Conservation (phyloP, 768 basidiomycete genomes). For the Suillus subalutaceus region DNA sequence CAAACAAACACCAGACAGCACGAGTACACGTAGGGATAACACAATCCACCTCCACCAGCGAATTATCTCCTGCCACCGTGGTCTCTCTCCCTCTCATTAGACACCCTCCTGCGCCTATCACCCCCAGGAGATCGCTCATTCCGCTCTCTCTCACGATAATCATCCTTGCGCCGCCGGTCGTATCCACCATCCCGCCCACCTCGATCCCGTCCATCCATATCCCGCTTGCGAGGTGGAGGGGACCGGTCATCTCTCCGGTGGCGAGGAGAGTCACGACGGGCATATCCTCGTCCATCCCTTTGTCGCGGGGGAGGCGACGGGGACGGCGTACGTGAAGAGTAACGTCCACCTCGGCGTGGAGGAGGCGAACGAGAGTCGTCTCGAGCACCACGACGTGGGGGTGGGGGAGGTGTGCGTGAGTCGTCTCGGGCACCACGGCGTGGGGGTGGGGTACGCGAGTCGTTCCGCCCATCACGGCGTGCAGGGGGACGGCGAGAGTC, state of each 20-base stretch:
- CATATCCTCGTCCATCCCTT: constrained; percentile 23
- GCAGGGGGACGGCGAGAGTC: constrained; percentile 6
- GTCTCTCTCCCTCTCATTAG: constrained; percentile 31
- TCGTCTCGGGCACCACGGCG: constrained; percentile 12
- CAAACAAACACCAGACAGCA: background rate
- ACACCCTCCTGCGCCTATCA: constrained; percentile 23
- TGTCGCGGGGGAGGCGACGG: constrained; percentile 32
- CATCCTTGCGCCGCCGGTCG: constrained; percentile 29
- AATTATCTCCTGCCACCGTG: constrained; percentile 25
- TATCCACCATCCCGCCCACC: constrained; percentile 20
- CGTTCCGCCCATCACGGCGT: constrained; percentile 11
- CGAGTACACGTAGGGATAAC: background rate
- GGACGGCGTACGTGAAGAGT: constrained; percentile 25
- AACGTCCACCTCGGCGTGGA: constrained; percentile 14
- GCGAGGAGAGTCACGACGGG: constrained; percentile 30
- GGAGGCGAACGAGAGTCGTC: constrained; percentile 38
- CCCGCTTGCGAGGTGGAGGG: constrained; percentile 26
- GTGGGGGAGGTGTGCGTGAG: constrained; percentile 23
- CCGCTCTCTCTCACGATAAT: constrained; percentile 23
- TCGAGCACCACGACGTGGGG: constrained; percentile 20
- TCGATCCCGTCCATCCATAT: constrained; percentile 23
- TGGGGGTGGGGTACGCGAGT: constrained; percentile 12
- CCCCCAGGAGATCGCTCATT: constrained; percentile 28
- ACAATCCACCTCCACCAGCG: background rate
- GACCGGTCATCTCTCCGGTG: constrained; percentile 23